Conservation (phyloP, 306 rosid genomes). For the Pachyrhizus erosus region DNA sequence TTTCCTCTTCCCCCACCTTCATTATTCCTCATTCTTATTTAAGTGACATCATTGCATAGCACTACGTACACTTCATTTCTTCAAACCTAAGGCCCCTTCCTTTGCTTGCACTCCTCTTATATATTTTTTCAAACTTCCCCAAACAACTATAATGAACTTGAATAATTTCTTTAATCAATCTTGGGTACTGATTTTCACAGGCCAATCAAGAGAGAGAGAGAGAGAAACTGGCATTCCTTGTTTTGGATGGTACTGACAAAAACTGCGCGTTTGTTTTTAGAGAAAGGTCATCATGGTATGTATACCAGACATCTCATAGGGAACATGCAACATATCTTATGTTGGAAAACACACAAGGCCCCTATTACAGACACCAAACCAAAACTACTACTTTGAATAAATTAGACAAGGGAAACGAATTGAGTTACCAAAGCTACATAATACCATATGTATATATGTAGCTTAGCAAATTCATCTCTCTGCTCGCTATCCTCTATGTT, state of each 20-base stretch:
- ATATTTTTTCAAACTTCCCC: constrained; percentile 25
- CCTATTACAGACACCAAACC: constrained; percentile 38
- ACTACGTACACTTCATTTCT: constrained; percentile 22
- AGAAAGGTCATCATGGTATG: constrained; percentile 63
- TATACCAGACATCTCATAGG: constrained; percentile 59
- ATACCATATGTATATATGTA: neutral
- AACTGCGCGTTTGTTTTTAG: constrained; percentile 46
- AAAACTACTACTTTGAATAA: constrained; percentile 29
- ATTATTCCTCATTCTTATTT: constrained; percentile 40
- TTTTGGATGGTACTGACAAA: constrained; percentile 47
- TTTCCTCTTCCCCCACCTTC: constrained; percentile 45
- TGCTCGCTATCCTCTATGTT: constrained; percentile 24
- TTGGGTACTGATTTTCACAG: constrained; percentile 38
- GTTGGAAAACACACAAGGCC: constrained; percentile 44
- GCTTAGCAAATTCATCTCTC: constrained; percentile 14
- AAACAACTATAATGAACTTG: neutral
- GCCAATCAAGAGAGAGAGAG: constrained; percentile 25
- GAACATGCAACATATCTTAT: constrained; percentile 65
- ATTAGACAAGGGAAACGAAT: neutral
- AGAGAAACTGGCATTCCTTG: constrained; percentile 34
- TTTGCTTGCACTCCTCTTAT: neutral
- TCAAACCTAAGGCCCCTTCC: constrained; percentile 10
- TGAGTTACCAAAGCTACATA: constrained; percentile 6
- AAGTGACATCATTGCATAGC: constrained; percentile 45
- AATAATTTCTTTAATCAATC: neutral